Evolutionary conservation across 2,329 filamentous ascomycete genomes (phyloP).

Genomic region (Neurospora sp.): DNA sequence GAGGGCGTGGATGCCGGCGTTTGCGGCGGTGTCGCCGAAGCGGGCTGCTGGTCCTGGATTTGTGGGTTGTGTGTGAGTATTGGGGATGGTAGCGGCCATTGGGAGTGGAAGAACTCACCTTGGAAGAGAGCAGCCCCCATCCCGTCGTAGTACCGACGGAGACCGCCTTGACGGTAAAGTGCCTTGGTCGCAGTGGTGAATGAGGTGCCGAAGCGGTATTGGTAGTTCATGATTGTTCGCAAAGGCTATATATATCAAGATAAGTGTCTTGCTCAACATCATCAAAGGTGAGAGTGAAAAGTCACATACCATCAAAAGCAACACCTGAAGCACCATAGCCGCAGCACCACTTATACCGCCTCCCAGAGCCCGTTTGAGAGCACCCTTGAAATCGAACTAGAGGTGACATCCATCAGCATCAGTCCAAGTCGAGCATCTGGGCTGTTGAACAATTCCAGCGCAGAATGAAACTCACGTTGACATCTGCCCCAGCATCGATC

Average conservation of each 20-base stretch:
- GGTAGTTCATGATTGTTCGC: constrained; percentile 42
- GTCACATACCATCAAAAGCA: constrained; percentile 34
- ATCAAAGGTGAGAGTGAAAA: neutral
- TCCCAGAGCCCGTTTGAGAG: constrained; percentile 34
- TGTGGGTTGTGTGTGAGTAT: neutral
- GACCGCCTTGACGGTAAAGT: constrained; percentile 31
- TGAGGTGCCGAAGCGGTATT: constrained; percentile 35
- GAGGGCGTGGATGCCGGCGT: constrained; percentile 38
- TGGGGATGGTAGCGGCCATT: neutral
- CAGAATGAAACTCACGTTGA: constrained; percentile 23
- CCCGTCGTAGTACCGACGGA: constrained; percentile 36
- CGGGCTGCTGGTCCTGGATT: constrained; percentile 31
- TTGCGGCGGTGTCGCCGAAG: constrained; percentile 40
- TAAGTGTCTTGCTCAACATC: neutral
- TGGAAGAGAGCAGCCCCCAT: constrained; percentile 35
- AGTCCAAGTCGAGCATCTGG: neutral
- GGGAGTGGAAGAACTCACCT: constrained; percentile 20
- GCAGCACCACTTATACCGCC: constrained; percentile 38
- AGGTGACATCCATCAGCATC: neutral
- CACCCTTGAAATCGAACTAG: constrained; percentile 35
- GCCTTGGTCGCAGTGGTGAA: constrained; percentile 30
- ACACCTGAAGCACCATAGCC: constrained; percentile 37
- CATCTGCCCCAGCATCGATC: constrained; percentile 32
- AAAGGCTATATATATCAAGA: constrained; percentile 26
- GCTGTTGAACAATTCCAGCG: neutral